phyloP scores from a whole-genome alignment of 257 asterid genomes.

The Nicotiana paniculata region DNA sequence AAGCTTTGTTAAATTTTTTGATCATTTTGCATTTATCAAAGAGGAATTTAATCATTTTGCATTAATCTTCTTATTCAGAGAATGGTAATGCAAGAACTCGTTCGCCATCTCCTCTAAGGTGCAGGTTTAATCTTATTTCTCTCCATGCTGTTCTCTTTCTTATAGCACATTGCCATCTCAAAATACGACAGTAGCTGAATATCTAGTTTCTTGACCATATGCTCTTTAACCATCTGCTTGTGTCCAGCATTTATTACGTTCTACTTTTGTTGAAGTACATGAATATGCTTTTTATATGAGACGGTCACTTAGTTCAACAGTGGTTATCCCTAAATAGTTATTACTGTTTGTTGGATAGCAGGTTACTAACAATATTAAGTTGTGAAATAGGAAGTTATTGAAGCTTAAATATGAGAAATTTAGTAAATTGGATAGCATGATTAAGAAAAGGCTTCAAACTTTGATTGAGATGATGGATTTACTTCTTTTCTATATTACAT shows the following conservation, averaged over 20 bases:
- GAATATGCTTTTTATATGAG: neutral
- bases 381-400: neutral
- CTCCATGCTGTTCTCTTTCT: neutral
- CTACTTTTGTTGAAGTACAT: neutral
- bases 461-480: neutral
- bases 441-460: neutral
- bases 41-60: slow-evolving; percentile 4
- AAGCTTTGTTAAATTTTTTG: neutral
- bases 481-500: neutral
- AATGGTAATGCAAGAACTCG: slow-evolving; percentile 32
- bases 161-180: neutral
- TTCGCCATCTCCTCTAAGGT: slow-evolving; percentile 64
- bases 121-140: slow-evolving; percentile 11
- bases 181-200: neutral
- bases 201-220: neutral
- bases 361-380: neutral
- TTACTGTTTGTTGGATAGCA: neutral
- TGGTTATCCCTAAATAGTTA: neutral
- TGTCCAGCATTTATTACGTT: neutral
- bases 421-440: neutral
- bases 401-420: neutral
- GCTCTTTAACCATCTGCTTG: neutral
- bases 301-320: neutral
- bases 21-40: neutral
- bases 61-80: slow-evolving; percentile 31